These are phyloP conservation scores for Drechslerella stenobrocha DNA, from an alignment of 2,329 filamentous ascomycete genomes.

Conservation along the genomic window DNA sequence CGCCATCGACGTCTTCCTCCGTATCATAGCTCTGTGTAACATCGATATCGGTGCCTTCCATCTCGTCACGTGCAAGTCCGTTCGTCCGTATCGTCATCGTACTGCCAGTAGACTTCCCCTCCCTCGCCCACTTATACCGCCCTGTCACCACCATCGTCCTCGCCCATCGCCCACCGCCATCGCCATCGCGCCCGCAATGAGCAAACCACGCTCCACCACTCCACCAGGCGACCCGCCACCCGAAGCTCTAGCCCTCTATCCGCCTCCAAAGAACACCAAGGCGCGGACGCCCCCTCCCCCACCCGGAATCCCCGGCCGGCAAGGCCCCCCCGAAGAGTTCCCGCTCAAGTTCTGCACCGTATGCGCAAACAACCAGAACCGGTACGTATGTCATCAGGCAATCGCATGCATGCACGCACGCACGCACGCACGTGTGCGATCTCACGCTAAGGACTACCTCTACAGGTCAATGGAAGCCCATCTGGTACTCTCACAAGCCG, in stretches of 20 bases:
- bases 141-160: background rate
- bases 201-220: slow-evolving; percentile 39
- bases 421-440: too few species aligned
- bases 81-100: background rate
- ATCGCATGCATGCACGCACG: too few species aligned
- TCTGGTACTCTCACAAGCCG: slow-evolving; percentile 78
- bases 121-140: background rate
- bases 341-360: slow-evolving; percentile 89
- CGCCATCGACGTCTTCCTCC: background rate
- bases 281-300: slow-evolving; percentile 32
- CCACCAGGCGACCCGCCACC: slow-evolving; percentile 40
- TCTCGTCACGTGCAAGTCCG: slow-evolving; percentile 16
- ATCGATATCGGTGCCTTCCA: background rate
- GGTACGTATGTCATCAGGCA: slow-evolving; percentile 61
- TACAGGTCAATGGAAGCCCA: slow-evolving; percentile 97
- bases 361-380: slow-evolving; percentile 98
- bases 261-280: slow-evolving; percentile 24
- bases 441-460: too few species aligned
- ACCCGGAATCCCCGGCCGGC: slow-evolving; percentile 39
- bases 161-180: background rate
- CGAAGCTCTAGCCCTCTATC: slow-evolving; percentile 39
- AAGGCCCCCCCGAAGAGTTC: slow-evolving; percentile 58
- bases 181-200: slow-evolving; percentile 8
- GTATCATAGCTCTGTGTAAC: slow-evolving; percentile 1
- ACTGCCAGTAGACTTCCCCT: too few species aligned